Conservation (phyloP, 176 grass and related monocot species). For the Olyra latifolia region DNA sequence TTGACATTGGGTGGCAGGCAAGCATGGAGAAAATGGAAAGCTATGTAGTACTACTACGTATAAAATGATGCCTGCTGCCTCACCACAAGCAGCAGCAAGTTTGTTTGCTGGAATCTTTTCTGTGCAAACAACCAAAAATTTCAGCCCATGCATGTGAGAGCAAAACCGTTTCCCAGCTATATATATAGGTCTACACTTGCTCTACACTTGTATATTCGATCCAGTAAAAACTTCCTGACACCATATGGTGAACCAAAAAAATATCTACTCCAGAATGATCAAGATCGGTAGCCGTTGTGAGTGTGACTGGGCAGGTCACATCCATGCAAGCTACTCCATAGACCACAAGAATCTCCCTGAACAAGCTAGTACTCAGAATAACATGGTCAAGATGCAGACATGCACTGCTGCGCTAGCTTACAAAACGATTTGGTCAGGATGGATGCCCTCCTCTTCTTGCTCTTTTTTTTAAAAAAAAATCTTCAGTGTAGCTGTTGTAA, state of each 20-base stretch:
- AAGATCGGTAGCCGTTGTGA: neutral
- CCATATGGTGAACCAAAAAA: neutral
- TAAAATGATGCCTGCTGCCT: neutral
- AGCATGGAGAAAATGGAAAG: too few relatives aligned
- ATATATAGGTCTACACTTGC: neutral
- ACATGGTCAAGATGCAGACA: neutral
- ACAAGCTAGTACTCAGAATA: neutral
- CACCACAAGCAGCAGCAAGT: conserved; percentile 17
- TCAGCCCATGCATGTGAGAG: neutral
- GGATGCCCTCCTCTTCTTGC: too few relatives aligned
- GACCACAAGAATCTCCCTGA: conserved; percentile 11
- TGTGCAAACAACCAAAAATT: neutral
- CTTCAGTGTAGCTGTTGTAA: too few relatives aligned
- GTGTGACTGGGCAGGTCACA: neutral
- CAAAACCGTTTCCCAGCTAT: neutral
- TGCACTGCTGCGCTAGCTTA: neutral
- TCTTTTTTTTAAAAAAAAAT: too few relatives aligned
- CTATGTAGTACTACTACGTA: too few relatives aligned
- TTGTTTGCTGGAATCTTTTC: neutral
- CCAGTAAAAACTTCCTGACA: neutral
- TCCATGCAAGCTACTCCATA: neutral
- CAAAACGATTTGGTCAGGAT: neutral
- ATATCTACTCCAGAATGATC: neutral
- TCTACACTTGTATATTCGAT: too few relatives aligned
- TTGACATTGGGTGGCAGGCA: too few relatives aligned